Base-by-base conservation (phyloP, 2,329 filamentous ascomycete genomes). In the Paraconiothyrium sp. region DNA sequence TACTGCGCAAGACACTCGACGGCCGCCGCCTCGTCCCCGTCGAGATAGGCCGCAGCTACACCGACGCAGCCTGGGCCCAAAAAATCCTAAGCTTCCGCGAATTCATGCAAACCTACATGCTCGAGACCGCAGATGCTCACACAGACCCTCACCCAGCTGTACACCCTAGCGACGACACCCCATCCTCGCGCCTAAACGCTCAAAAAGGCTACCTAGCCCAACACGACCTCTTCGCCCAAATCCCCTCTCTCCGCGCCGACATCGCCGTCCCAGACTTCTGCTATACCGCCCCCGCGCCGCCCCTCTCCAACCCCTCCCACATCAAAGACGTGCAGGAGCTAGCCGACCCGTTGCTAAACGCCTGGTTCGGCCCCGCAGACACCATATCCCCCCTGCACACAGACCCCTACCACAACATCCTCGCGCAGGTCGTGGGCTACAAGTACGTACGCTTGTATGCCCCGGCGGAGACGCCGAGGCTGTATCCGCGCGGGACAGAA, bases 301-400 rank as follows among this genome's bases (percentile, higher is more conserved):
- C 67, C 0, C 60, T 66, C 34, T 44, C 49, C 67, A 66, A 44
- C 63, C 61, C 8, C 37, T 16, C 60, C 22, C 54, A 67, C 22
- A 54, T 70, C 50, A 69, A 70, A 24, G 44, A 68, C 0, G 59
- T 65, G 0, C 46, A 69, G 0, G 67, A 71, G 20, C 75, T 83
- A 22, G 74, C 79, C 9, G 84, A 87, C 24, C 92, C 92, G 0
- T 82, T 91, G 47, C 84, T 96, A 20, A 97, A 98, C 78, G 93
- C 92, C 8, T 99, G 95, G 95, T 90, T 98, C 65, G 95, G 95
- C 0, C 95, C 95, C 0, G 83, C 89, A 0, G 89, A 89, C 54
- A 98, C 95, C 0, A 94, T 97, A 65, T 97, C 93, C 0, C 95
- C 95, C 1, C 83, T 98, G 0, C 95, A 99, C 77, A 96, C 93